Percentiles rank a stretch among this genome's conserved stretches.
These are phyloP conservation scores for Gloeophyllum trabeum DNA, from an alignment of 768 basidiomycete species.

Conservation along the genomic window DNA sequence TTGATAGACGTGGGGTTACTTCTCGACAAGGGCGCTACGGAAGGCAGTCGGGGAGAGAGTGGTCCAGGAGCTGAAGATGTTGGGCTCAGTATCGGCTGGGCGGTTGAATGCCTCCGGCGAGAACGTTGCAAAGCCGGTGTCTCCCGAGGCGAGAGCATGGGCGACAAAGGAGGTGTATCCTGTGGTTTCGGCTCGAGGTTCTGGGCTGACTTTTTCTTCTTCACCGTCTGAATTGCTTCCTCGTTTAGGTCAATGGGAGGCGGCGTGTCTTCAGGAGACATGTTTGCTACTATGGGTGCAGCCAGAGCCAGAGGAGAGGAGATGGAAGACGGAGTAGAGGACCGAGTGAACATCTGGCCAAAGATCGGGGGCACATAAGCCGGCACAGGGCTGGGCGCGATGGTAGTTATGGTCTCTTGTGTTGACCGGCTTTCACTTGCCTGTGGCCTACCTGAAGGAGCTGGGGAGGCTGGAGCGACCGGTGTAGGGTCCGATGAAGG, in stretches of 20 bases:
- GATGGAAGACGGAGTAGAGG: slow-evolving; percentile 81
- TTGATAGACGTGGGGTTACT: slow-evolving; percentile 88
- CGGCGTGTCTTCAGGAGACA: slow-evolving; percentile 45
- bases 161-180: slow-evolving; percentile 67
- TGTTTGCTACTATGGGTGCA: slow-evolving; percentile 69
- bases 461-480: slow-evolving; percentile 42
- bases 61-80: slow-evolving; percentile 31
- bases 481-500: slow-evolving; percentile 59
- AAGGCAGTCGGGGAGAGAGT: slow-evolving; percentile 79
- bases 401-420: no score
- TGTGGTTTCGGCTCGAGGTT: slow-evolving; percentile 57
- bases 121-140: slow-evolving; percentile 35
- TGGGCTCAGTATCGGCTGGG: slow-evolving; percentile 51
- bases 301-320: slow-evolving; percentile 82
- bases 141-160: slow-evolving; percentile 44
- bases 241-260: slow-evolving; percentile 64
- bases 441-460: no score
- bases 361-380: slow-evolving; percentile 1
- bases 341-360: slow-evolving; percentile 53
- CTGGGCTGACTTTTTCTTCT: slow-evolving; percentile 54
- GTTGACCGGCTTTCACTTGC: no score
- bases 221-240: slow-evolving; percentile 30
- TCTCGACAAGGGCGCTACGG: slow-evolving; percentile 65
- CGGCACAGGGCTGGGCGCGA: background rate
- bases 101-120: slow-evolving; percentile 64